Evolutionary conservation across 345 rosid genomes (phyloP), one percentile per base, ranked within the genome.

Genomic region (Eucalyptus tenuipes): DNA sequence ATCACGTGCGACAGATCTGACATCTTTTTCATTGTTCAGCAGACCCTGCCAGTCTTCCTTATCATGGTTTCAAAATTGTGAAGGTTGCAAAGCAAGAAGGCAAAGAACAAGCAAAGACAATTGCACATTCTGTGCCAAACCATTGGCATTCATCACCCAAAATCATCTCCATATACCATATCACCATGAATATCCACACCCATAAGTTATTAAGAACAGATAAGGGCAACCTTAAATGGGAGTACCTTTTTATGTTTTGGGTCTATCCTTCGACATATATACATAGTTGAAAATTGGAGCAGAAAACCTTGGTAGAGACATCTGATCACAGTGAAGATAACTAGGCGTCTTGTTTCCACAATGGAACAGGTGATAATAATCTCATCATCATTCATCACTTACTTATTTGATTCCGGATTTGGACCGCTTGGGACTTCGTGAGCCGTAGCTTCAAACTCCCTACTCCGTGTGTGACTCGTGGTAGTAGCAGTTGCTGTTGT

Each of bases 381-480:
- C 24, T 20, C 47, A 33, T 40, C 20, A 20, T 37, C 82, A 75
- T 37, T 18, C 82, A 79, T 80, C 66, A 89, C 91, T 92, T 91
- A 92, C 94, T 92, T 53, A 93, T 94, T 94, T 88, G 93, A 92
- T 88, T 93, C 94, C 29, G 95, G 95, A 87, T 94, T 94, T 14
- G 95, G 95, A 53, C 95, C 95, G 40, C 95, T 94, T 10, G 95
- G 94, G 25, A 92, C 95, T 66, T 92, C 92, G 40, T 92, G 95
- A 37, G 91, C 92, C 61, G 92, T 92, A 52, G 91, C 92, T 89
- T 86, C 66, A 85, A 91, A 91, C 86, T 81, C 47, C 47, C 84
- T 75, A 40, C 47, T 40, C 15, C 15, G 16, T 29, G 1, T 17
- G 47, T 40, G 84, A 20, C 84, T 75, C 27, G 84, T 75, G 24